Evolutionary conservation across 139 green algal species (phyloP).

Genomic region (Mychonastes homosphaera): DNA sequence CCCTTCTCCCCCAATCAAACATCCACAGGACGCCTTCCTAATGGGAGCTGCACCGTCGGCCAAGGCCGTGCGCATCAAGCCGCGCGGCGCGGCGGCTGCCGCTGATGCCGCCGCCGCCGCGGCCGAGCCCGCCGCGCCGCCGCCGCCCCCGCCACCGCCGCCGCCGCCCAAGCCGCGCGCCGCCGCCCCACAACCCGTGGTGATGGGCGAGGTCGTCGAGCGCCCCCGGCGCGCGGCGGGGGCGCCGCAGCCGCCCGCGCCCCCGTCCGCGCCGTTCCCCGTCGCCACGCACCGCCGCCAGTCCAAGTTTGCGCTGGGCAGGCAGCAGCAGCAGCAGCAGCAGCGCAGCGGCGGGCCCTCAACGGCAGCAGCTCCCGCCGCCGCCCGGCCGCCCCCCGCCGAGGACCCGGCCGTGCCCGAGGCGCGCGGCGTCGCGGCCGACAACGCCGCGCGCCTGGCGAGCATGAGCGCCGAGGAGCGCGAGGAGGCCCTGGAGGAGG

Average conservation of each 20-base stretch:
- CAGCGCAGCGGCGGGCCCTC: background rate
- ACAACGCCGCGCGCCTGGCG: constrained; percentile 16
- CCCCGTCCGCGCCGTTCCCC: constrained; percentile 17
- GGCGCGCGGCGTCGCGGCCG: constrained; percentile 6
- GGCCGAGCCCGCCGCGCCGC: background rate
- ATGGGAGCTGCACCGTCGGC: background rate
- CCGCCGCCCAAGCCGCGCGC: background rate
- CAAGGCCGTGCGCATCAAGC: background rate
- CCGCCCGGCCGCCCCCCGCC: background rate
- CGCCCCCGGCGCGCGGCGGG: background rate
- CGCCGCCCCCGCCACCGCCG: background rate
- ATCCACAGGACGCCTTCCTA: background rate
- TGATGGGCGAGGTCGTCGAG: constrained; percentile 25
- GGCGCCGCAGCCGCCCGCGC: background rate
- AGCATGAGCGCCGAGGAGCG: constrained; percentile 23
- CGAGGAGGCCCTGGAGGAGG: constrained; percentile 18
- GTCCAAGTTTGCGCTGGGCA: constrained; percentile 27
- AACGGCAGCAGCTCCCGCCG: background rate
- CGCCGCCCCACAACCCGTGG: no score
- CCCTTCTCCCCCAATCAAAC: no score
- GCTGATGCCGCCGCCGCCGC: background rate
- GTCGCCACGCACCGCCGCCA: constrained; percentile 23
- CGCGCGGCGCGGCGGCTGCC: background rate
- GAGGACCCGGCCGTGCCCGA: background rate
- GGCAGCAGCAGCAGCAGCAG: background rate